A percentile compares a stretch with the other conserved stretches of the same genome.
phyloP scores from a whole-genome alignment of 208 protist genomes.

The Vickermania spadyakhi region DNA sequence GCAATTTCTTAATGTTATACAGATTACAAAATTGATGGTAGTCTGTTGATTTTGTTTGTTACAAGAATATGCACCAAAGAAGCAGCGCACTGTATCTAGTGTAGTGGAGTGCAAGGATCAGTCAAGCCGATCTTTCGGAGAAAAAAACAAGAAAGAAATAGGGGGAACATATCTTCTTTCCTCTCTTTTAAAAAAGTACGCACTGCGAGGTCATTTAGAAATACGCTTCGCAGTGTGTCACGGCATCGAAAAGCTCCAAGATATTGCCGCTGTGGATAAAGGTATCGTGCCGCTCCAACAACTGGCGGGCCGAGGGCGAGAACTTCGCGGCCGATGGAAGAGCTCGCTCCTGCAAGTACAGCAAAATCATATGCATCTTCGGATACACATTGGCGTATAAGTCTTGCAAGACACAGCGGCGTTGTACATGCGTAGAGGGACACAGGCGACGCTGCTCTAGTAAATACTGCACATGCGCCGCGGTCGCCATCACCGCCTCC shows the following conservation, averaged over 20 bases:
- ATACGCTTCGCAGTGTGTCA: constrained; percentile 37
- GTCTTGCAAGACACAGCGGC: constrained; percentile 53
- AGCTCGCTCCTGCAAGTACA: constrained; percentile 38
- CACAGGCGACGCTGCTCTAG: constrained; percentile 30
- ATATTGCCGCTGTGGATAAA: constrained; percentile 53
- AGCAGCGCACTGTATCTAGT: too few relatives aligned
- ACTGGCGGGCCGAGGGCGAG: constrained; percentile 29
- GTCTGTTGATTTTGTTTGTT: too few relatives aligned
- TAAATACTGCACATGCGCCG: constrained; percentile 40
- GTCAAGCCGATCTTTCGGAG: too few relatives aligned
- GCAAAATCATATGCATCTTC: constrained; percentile 42
- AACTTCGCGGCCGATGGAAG: neutral
- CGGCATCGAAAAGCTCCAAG: constrained; percentile 40
- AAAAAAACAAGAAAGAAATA: too few relatives aligned
- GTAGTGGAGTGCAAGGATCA: too few relatives aligned
- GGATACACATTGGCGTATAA: constrained; percentile 71
- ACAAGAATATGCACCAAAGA: too few relatives aligned
- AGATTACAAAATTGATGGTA: too few relatives aligned
- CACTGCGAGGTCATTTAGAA: too few relatives aligned
- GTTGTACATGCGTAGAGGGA: constrained; percentile 26
- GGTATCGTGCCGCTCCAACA: constrained; percentile 26
- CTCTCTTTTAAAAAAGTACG: too few relatives aligned
- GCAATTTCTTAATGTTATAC: too few relatives aligned
- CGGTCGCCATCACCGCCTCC: constrained; percentile 27
- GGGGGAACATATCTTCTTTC: too few relatives aligned